phyloP scores from a whole-genome alignment of 768 basidiomycete species.

The Asterophora parasitica region DNA sequence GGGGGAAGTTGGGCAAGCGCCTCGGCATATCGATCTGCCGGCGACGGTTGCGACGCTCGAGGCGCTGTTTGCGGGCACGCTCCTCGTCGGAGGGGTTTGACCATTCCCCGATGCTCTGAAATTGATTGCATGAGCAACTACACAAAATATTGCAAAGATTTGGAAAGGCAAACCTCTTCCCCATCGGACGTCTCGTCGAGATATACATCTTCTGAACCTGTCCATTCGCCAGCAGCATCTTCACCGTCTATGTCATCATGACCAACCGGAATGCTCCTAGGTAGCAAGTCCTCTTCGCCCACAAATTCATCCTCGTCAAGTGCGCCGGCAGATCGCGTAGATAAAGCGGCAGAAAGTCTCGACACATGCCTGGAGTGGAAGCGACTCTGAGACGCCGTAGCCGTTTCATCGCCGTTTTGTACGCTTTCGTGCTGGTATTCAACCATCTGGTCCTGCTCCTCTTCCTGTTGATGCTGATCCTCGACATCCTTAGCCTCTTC shows the following conservation, averaged over 20 bases:
- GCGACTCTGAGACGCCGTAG: slow-evolving; percentile 45
- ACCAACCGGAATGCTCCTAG: slow-evolving; percentile 5
- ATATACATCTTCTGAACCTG: slow-evolving; percentile 71
- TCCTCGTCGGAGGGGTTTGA: slow-evolving; percentile 92
- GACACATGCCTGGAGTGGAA: slow-evolving; percentile 70
- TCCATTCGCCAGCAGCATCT: slow-evolving; percentile 69
- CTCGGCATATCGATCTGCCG: slow-evolving; percentile 59
- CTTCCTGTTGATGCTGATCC: slow-evolving; percentile 20
- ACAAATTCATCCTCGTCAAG: slow-evolving; percentile 33
- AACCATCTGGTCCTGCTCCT: slow-evolving; percentile 31
- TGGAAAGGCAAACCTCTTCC: slow-evolving; percentile 52
- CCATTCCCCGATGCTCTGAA: slow-evolving; percentile 81
- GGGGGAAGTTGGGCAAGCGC: slow-evolving; percentile 75
- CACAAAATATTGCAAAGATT: slow-evolving; percentile 7
- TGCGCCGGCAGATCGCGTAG: slow-evolving; percentile 58
- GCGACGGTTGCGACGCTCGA: slow-evolving; percentile 58
- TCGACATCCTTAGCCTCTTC: slow-evolving; percentile 37
- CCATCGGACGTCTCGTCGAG: slow-evolving; percentile 49
- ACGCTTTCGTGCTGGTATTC: slow-evolving; percentile 24
- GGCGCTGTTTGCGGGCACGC: slow-evolving; percentile 62
- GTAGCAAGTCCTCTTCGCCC: slow-evolving; percentile 16
- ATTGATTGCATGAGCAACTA: slow-evolving; percentile 10
- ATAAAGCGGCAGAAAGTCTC: slow-evolving; percentile 60
- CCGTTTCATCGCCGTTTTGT: slow-evolving; percentile 31
- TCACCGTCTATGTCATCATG: slow-evolving; percentile 23